Conservation (phyloP, 768 basidiomycete genomes). For the Suillus hirtellus region DNA sequence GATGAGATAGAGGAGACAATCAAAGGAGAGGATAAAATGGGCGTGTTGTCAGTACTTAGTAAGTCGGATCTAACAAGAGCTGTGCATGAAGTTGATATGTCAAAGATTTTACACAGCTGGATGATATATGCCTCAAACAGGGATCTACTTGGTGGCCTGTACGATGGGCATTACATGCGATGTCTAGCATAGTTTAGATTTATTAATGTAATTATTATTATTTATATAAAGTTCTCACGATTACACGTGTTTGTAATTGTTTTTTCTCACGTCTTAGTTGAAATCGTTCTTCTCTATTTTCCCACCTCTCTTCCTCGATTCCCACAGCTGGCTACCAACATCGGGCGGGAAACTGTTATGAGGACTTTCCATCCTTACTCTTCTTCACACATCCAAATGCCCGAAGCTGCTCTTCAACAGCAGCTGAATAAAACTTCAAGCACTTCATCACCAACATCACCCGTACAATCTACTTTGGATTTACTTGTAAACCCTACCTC, state of each 20-base stretch:
- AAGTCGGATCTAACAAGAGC: conserved; percentile 23
- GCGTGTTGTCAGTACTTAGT: conserved; percentile 45
- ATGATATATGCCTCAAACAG: too few species aligned
- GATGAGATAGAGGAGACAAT: conserved; percentile 40
- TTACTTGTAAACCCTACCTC: conserved; percentile 35
- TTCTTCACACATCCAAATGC: conserved; percentile 44
- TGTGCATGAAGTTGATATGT: conserved; percentile 15
- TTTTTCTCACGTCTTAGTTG: conserved; percentile 12
- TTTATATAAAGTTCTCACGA: conserved; percentile 30
- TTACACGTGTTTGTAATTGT: conserved; percentile 30
- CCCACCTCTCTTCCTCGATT: conserved; percentile 45
- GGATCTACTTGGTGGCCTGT: conserved; percentile 4
- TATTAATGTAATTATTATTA: background rate
- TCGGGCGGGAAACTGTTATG: conserved; percentile 43
- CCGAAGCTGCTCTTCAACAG: conserved; percentile 37
- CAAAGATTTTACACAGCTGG: conserved; percentile 25
- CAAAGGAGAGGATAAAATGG: conserved; percentile 49
- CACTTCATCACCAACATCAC: conserved; percentile 46
- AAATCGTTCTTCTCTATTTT: conserved; percentile 34
- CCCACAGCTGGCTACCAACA: conserved; percentile 45
- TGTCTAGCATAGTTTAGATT: conserved; percentile 9
- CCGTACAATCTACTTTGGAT: conserved; percentile 41
- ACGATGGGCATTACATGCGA: conserved; percentile 6
- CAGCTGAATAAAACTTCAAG: conserved; percentile 28
- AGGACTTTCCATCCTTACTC: conserved; percentile 46